phyloP scores from a whole-genome alignment of 106 monocot species.

The Amphibolis antarctica region DNA sequence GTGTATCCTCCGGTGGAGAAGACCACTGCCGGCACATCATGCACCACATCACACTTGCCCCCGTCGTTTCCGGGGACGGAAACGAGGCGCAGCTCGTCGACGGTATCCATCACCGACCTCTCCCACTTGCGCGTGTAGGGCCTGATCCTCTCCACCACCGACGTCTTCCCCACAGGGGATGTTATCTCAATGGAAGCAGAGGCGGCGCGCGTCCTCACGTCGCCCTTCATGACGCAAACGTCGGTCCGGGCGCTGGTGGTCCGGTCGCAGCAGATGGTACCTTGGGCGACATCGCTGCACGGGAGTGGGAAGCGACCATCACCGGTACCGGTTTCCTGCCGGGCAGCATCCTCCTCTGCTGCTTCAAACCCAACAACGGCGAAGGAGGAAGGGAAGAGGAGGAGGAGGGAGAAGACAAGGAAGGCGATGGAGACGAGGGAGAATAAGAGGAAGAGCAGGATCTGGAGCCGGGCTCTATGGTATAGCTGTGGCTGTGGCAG shows the following conservation, averaged over 20 bases:
- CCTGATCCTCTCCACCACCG: conserved; percentile 5
- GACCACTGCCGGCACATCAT: conserved; percentile 57
- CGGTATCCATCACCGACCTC: conserved; percentile 25
- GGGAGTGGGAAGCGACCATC: background rate
- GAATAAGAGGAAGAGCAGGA: conserved; percentile 5
- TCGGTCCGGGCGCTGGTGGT: conserved; percentile 32
- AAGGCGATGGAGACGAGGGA: conserved; percentile 1
- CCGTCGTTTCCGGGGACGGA: background rate
- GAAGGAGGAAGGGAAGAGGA: conserved; percentile 3
- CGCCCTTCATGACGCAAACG: conserved; percentile 44
- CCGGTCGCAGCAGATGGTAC: conserved; percentile 41
- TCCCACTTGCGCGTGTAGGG: conserved; percentile 51
- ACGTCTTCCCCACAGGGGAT: conserved; percentile 1
- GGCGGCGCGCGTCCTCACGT: conserved; percentile 19
- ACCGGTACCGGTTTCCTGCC: background rate
- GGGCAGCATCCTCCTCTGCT: background rate
- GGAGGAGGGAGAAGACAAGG: conserved; percentile 13
- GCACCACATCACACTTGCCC: conserved; percentile 39
- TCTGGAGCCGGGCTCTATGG: conserved; percentile 3
- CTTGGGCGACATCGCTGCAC: background rate
- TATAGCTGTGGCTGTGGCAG: background rate
- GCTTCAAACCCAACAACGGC: background rate
- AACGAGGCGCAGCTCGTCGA: conserved; percentile 21
- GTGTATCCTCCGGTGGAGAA: conserved; percentile 96
- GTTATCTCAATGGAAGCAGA: conserved; percentile 17